phyloP scores from a whole-genome alignment of 1,284 basidiomycete genomes.

The Austroboletus rostrupii region DNA sequence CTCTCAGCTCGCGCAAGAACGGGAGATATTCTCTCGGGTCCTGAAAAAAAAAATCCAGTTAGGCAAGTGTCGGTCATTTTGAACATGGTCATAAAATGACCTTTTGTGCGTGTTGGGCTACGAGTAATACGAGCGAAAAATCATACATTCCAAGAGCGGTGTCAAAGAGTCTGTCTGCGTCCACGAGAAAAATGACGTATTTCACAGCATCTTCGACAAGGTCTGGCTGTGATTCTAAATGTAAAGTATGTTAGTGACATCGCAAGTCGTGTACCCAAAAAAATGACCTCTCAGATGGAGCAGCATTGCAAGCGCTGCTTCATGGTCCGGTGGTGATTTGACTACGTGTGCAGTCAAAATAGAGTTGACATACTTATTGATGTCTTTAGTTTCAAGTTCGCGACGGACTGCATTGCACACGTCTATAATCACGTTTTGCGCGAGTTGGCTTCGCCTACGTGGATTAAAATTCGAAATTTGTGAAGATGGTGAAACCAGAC shows the following conservation, averaged over 20 bases:
- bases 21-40: conserved; percentile 98
- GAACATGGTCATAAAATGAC: conserved; percentile 36
- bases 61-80: conserved; percentile 3
- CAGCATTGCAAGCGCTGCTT: conserved; percentile 78
- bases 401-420: conserved; percentile 79
- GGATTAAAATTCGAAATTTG: background rate
- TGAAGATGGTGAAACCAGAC: conserved; percentile 25
- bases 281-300: conserved; percentile 69
- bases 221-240: conserved; percentile 62
- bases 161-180: conserved; percentile 89
- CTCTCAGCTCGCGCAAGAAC: conserved; percentile 86
- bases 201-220: conserved; percentile 95
- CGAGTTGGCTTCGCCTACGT: conserved; percentile 49
- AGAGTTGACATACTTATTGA: conserved; percentile 83
- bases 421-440: conserved; percentile 56
- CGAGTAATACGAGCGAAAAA: conserved; percentile 91
- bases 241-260: background rate
- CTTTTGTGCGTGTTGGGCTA: conserved; percentile 97
- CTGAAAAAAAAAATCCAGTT: conserved; percentile 36
- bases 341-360: conserved; percentile 92
- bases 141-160: conserved; percentile 99
- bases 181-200: conserved; percentile 97
- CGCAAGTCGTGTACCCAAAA: background rate
- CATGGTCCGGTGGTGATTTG: conserved; percentile 89
- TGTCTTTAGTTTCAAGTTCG: conserved; percentile 69